phyloP scores from a whole-genome alignment of 768 basidiomycete genomes.

The Albatrellus ellisii region DNA sequence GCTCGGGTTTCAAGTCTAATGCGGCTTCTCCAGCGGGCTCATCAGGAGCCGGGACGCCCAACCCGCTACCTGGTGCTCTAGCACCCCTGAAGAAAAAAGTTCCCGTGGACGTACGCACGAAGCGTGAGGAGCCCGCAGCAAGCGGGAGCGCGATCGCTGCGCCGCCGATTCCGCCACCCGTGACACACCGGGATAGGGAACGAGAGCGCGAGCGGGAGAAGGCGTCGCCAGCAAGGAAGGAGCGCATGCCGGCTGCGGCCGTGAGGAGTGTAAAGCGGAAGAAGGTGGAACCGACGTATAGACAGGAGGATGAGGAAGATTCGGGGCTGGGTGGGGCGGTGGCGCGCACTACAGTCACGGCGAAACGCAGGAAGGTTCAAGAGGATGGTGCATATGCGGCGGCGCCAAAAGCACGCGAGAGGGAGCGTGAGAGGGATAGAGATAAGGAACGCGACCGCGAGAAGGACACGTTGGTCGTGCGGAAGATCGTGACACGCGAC shows the following conservation, averaged over 20 bases:
- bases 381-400: slow-evolving; percentile 12
- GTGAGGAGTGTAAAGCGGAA: slow-evolving; percentile 14
- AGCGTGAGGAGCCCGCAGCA: slow-evolving; percentile 19
- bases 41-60: slow-evolving; percentile 7
- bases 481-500: slow-evolving; percentile 7
- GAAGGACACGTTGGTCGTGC: slow-evolving; percentile 6
- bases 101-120: slow-evolving; percentile 19
- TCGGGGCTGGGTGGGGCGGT: background rate
- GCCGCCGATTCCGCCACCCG: slow-evolving; percentile 17
- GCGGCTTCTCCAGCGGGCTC: slow-evolving; percentile 17
- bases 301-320: slow-evolving; percentile 14
- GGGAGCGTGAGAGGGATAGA: slow-evolving; percentile 8
- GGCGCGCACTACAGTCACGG: background rate
- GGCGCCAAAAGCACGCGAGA: slow-evolving; percentile 10
- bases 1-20: slow-evolving; percentile 34
- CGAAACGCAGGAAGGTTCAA: slow-evolving; percentile 13
- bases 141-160: slow-evolving; percentile 22
- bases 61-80: slow-evolving; percentile 7
- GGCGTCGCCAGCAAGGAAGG: slow-evolving; percentile 7
- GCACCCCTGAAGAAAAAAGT: slow-evolving; percentile 16
- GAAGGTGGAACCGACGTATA: slow-evolving; percentile 15
- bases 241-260: slow-evolving; percentile 16
- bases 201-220: slow-evolving; percentile 8
- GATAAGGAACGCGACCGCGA: slow-evolving; percentile 7
- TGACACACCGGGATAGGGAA: slow-evolving; percentile 14